Conservation (phyloP, 192 early-diverging fungal species). For the Entophlyctis helioformis region DNA sequence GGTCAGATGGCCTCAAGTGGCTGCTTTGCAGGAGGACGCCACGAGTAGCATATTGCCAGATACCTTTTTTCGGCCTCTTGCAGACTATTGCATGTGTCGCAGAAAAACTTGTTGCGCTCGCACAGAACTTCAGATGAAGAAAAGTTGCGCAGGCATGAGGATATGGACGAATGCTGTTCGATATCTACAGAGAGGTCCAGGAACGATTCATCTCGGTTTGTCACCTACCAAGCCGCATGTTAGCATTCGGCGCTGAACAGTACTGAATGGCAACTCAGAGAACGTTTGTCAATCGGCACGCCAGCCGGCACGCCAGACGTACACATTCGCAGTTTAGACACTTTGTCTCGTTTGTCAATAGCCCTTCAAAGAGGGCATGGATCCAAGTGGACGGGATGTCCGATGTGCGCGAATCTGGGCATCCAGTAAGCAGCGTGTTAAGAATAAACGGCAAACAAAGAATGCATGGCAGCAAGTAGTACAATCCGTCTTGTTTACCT, state of each 20-base stretch:
- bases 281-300: too few species aligned
- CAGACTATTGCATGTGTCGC: constrained; percentile 83
- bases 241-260: too few species aligned
- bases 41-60: too few species aligned
- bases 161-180: constrained; percentile 89
- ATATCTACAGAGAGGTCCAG: constrained; percentile 95
- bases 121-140: constrained; percentile 90
- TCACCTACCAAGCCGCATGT: too few species aligned
- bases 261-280: too few species aligned
- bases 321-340: constrained; percentile 94
- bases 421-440: too few species aligned
- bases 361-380: constrained; percentile 89
- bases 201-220: constrained; percentile 87
- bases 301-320: not conserved
- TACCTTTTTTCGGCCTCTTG: constrained; percentile 93
- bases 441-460: too few species aligned
- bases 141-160: constrained; percentile 88
- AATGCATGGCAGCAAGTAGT: too few species aligned
- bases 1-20: too few species aligned
- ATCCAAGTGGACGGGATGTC: constrained; percentile 62
- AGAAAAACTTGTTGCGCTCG: constrained; percentile 97
- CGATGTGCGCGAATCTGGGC: constrained; percentile 7
- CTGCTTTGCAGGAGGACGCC: too few species aligned
- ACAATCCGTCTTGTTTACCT: too few species aligned
- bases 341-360: constrained; percentile 90